A percentile compares a stretch with the other conserved stretches of the same genome.
phyloP scores from a whole-genome alignment of 2,329 filamentous ascomycete species.

The Claviceps digitariae region DNA sequence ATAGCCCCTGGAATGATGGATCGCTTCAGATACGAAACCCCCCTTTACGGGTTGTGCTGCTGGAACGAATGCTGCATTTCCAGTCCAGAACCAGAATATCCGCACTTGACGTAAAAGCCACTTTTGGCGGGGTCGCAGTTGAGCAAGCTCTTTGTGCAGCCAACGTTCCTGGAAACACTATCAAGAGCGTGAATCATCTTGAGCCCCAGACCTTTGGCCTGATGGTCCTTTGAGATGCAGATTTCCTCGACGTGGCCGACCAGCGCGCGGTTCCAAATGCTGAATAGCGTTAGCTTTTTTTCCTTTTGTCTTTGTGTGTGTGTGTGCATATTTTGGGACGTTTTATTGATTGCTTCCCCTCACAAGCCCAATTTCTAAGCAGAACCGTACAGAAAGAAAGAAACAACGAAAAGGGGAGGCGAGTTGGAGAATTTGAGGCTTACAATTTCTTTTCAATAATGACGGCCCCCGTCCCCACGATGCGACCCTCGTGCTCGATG shows the following conservation, averaged over 20 bases:
- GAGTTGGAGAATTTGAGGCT: too few relatives aligned
- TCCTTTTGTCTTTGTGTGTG: not conserved
- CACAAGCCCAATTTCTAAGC: not conserved
- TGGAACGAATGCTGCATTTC: constrained; percentile 10
- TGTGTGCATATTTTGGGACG: not conserved
- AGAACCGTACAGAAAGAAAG: not conserved
- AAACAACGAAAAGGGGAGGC: too few relatives aligned
- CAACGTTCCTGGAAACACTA: constrained; percentile 55
- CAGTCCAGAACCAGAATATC: constrained; percentile 9
- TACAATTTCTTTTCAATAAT: constrained; percentile 71
- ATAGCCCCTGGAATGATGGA: too few relatives aligned
- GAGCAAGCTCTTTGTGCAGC: constrained; percentile 71
- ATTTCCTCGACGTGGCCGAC: constrained; percentile 81
- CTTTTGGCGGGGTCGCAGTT: constrained; percentile 70
- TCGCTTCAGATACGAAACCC: too few relatives aligned
- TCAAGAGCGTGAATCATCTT: constrained; percentile 67
- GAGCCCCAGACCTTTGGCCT: constrained; percentile 67
- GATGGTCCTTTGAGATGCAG: constrained; percentile 63
- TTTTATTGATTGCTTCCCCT: not conserved
- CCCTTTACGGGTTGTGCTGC: not conserved
- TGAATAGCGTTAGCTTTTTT: constrained; percentile 11
- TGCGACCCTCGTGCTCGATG: constrained; percentile 46
- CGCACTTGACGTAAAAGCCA: constrained; percentile 50
- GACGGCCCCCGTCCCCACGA: constrained; percentile 64
- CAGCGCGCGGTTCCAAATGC: constrained; percentile 51